Percentiles rank a stretch among this genome's conserved stretches.
Conservation (phyloP, 2,329 filamentous ascomycete species). For the Taxawa tesnikishii region DNA sequence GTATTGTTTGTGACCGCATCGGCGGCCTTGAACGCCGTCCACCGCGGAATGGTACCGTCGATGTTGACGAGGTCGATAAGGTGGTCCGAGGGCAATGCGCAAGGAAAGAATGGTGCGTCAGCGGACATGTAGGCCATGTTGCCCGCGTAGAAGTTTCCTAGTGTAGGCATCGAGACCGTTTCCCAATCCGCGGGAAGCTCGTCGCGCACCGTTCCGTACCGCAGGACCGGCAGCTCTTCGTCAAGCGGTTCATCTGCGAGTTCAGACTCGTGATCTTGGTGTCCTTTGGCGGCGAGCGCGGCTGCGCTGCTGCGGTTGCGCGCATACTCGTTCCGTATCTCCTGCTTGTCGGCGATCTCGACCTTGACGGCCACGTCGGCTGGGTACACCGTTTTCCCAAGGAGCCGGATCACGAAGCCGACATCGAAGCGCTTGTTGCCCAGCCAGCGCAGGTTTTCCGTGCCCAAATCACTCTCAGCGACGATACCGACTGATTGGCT, state of each 20-base stretch:
- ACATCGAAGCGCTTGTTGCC: conserved; percentile 73
- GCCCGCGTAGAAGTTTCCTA: conserved; percentile 88
- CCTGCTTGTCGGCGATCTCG: conserved; percentile 62
- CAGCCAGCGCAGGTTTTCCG: conserved; percentile 90
- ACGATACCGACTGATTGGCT: conserved; percentile 84
- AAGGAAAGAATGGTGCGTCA: conserved; percentile 77
- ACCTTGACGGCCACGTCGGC: conserved; percentile 81
- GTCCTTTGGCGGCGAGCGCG: conserved; percentile 10
- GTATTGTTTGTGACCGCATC: conserved; percentile 57
- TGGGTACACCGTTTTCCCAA: conserved; percentile 69
- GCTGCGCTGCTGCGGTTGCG: conserved; percentile 14
- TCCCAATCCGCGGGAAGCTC: conserved; percentile 68
- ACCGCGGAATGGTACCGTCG: conserved; percentile 58
- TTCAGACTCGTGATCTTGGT: conserved; percentile 11
- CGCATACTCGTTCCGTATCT: conserved; percentile 62
- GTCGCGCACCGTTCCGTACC: conserved; percentile 70
- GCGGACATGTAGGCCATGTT: conserved; percentile 92
- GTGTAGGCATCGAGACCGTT: conserved; percentile 56
- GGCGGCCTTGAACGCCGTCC: conserved; percentile 57
- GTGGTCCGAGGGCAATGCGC: conserved; percentile 71
- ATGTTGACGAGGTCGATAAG: conserved; percentile 74
- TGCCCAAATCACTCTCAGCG: conserved; percentile 80
- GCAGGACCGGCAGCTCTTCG: conserved; percentile 50
- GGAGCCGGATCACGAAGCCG: conserved; percentile 66
- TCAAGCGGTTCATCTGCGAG: conserved; percentile 9